Conservation (phyloP, 2,329 filamentous ascomycete species). For the Dothiorella sarmentorum region DNA sequence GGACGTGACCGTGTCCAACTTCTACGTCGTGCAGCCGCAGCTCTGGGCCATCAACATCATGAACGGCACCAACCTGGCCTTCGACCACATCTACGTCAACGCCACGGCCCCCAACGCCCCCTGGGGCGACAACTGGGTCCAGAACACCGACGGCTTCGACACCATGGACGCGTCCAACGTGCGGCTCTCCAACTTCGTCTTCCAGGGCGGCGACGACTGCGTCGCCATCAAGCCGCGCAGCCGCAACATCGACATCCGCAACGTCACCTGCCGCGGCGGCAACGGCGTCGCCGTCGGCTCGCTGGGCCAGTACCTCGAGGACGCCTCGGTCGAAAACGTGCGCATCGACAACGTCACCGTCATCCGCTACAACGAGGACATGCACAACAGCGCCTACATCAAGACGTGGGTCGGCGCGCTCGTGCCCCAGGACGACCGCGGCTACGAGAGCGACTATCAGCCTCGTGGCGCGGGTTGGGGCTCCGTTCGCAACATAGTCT, state of each 20-base stretch:
- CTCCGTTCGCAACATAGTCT: constrained; percentile 48
- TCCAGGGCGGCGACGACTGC: constrained; percentile 60
- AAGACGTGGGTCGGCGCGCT: constrained; percentile 55
- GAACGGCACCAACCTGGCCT: constrained; percentile 53
- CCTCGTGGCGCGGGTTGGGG: constrained; percentile 55
- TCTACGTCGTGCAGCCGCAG: constrained; percentile 50
- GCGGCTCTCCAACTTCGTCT: constrained; percentile 49
- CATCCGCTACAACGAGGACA: constrained; percentile 43
- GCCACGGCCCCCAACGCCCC: constrained; percentile 50
- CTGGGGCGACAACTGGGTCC: constrained; percentile 54
- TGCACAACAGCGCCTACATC: constrained; percentile 51
- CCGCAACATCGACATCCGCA: constrained; percentile 55
- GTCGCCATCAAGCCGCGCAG: constrained; percentile 61
- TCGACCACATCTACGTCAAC: constrained; percentile 52
- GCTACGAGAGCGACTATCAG: constrained; percentile 48
- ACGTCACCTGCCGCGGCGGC: constrained; percentile 52
- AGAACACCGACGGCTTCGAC: constrained; percentile 57
- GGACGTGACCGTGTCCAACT: constrained; percentile 53
- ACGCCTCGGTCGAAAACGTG: constrained; percentile 51
- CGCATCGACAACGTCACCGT: constrained; percentile 47
- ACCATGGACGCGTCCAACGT: constrained; percentile 55
- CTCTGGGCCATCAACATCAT: constrained; percentile 57
- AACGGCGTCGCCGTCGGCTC: constrained; percentile 53
- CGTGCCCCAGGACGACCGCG: constrained; percentile 35
- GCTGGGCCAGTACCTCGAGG: constrained; percentile 55